Base-by-base conservation (phyloP, 495 filamentous ascomycete genomes). In the Annulohypoxylon bovei region DNA sequence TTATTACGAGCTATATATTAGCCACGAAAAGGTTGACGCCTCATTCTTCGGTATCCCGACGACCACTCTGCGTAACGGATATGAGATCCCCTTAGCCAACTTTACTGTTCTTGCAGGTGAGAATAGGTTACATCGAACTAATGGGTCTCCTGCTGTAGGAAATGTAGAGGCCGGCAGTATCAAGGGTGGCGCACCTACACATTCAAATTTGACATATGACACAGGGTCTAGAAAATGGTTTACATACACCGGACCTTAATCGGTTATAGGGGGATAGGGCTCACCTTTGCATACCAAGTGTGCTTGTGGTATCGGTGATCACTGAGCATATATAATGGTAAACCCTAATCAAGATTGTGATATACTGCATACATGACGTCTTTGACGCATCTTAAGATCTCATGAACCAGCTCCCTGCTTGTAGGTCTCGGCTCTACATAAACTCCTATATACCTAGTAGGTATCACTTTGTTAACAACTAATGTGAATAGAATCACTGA, bases 91-190 rank as follows among this genome's bases (percentile, higher is more conserved):
- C 27, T 61, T 90, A 61, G 88, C 88, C 1, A 87, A 86, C 62
- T 89, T 89, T 72, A 86, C 85, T n/a, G 85, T 90, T 16, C 75
- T 82, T 64, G 78, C 77, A 18, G 86, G 87, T 0, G 86, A 81
- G 35, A 89, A 88, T 68, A 82, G 75, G 60, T 71, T 90, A 44
- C 72, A 75, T 65, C 77, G 79, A 55, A 81, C 81, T 16, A 79
- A 78, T 20, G 83, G 80, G 6, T 83, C 82, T 0, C 70, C 76
- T 0, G 81, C 85, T 30, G 84, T 81, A 67, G 82, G 80, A 14
- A 84, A 85, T 3, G 82, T 76, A 33, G 74, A 82, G 8, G 75
- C 81, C 55, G 78, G 77, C 22, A 75, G 71, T 20, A 49, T 88
- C 56, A 83, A 83, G 74, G 78, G 79, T 1, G 86, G 86, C 1